Evolutionary conservation across 192 early-diverging fungal species (phyloP).

Genomic region (Kickxella alabastrina): DNA sequence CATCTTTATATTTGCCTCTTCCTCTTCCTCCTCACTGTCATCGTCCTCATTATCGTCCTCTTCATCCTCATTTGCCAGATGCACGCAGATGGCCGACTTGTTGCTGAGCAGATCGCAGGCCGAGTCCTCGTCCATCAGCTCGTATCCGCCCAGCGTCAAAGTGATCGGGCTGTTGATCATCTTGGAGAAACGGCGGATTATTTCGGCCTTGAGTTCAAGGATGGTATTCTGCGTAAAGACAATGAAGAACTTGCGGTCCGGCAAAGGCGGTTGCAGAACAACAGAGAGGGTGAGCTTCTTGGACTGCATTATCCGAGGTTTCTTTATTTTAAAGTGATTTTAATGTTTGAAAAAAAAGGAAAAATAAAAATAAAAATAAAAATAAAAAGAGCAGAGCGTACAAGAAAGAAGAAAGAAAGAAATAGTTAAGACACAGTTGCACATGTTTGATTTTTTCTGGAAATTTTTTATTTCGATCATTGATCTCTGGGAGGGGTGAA

Average conservation of each 20-base stretch:
- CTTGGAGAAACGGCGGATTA: constrained; percentile 20
- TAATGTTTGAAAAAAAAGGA: neutral
- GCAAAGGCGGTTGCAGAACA: constrained; percentile 23
- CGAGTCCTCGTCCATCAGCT: constrained; percentile 44
- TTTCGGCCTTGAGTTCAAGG: constrained; percentile 33
- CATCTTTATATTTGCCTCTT: too few relatives aligned
- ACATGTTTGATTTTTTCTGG: too few relatives aligned
- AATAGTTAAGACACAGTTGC: neutral
- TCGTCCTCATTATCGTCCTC: too few relatives aligned
- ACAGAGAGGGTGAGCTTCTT: constrained; percentile 20
- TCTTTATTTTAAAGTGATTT: too few relatives aligned
- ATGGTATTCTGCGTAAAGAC: constrained; percentile 27
- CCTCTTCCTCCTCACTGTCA: too few relatives aligned
- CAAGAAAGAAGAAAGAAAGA: constrained; percentile 7
- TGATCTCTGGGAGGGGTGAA: too few relatives aligned
- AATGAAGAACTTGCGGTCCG: constrained; percentile 25
- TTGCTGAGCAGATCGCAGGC: neutral
- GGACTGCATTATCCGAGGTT: neutral
- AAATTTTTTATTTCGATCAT: neutral
- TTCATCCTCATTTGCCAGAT: too few relatives aligned
- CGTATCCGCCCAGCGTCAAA: constrained; percentile 15
- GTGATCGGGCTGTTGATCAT: constrained; percentile 20
- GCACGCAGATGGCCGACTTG: neutral
- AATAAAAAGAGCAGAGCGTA: constrained; percentile 2
- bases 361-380: neutral